Evolutionary conservation across 257 asterid genomes (phyloP), one percentile per base, ranked within the genome.

Genomic region (Orobanche coerulescens): DNA sequence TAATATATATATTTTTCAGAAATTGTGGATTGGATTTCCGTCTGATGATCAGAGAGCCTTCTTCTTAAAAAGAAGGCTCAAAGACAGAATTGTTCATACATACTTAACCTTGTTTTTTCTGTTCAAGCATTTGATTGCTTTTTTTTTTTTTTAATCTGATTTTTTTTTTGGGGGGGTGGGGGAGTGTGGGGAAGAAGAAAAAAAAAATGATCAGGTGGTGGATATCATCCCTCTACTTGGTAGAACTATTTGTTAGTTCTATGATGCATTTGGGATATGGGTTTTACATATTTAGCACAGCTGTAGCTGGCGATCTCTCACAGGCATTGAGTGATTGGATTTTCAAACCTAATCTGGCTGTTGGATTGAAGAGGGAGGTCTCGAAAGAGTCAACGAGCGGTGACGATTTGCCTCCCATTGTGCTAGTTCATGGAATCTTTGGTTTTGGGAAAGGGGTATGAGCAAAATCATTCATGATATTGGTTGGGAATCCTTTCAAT

Each of bases 361-460:
- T 13, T 72, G 74, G 71, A 15, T 71, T 78, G 69, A 75, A 60
- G 54, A 68, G 22, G 16, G 88, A 78, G 25, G 83, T 73, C 19
- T 64, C 75, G 19, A 70, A 47, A 9, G 71, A 31, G 57, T 60
- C 77, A 20, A 64, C 82, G 8, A 70, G 37, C 71, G 72, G 26
- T 22, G 76, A 75, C 36, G 95, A 86, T 74, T 72, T 88, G 71
- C 95, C 98, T 54, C 98, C 98, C 20, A 92, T 92, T 77, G 95
- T 92, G 4, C 69, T 92, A 69, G 94, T 92, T 62, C 98, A 92
- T 74, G 96, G 96, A 11, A 88, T 88, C 61, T 93, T 93, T 77
- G 98, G 98, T 52, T 93, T 93, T 69, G 98, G 98, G 11, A 84
- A 93, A 86, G 98, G 98, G 93, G 98, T 89, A 83, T 47, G 82